Evolutionary conservation across 2,329 filamentous ascomycete genomes (phyloP), one percentile per base, ranked within the genome.

Genomic region (Coniochaeta ligniaria): DNA sequence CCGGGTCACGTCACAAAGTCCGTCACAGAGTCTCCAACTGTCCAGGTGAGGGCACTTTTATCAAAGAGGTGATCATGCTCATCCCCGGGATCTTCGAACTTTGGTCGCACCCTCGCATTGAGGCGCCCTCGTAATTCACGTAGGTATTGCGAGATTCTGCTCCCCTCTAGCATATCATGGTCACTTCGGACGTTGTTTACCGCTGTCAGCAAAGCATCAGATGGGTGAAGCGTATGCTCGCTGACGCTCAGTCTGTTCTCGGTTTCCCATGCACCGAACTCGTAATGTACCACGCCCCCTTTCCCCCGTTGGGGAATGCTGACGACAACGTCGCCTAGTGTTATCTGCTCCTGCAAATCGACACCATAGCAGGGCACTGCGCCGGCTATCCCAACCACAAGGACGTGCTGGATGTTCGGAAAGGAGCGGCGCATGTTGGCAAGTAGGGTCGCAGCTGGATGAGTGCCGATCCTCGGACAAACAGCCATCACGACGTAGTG

Each of bases 301-400:
- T 64, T 57, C 0, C 59, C 60, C 43, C 63, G 54, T 6, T 63
- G 52, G 12, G 67, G 61, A 7, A 57, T 54, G 38, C 69, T 68
- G 8, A 76, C 70, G 1, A 72, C 71, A 20, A 73, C 56, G 54
- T 73, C 70, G 7, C 71, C 70, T 0, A 73, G 68, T 4, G 0
- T 78, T 69, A n/a, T 77, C 73, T 28, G 72, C 63, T 6, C 68
- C 62, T 2, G 1, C 0, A 9, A 33, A 5, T 33, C 31, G 31
- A 33, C 31, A 9, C 31, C 31, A 9, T 33, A 33, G 45, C 63
- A 77, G 61, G 75, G 75, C 0, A 67, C 73, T 3, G 74, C 75
- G 6, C 74, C 74, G 0, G 68, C 73, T 2, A 74, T 70, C 12
- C 73, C 73, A 8, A 75, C 73, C 63, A 75, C 66, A 9, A 75